Evolutionary conservation across 352 stramenopile species (phyloP).

Genomic region (Phytopythium mirpurense): DNA sequence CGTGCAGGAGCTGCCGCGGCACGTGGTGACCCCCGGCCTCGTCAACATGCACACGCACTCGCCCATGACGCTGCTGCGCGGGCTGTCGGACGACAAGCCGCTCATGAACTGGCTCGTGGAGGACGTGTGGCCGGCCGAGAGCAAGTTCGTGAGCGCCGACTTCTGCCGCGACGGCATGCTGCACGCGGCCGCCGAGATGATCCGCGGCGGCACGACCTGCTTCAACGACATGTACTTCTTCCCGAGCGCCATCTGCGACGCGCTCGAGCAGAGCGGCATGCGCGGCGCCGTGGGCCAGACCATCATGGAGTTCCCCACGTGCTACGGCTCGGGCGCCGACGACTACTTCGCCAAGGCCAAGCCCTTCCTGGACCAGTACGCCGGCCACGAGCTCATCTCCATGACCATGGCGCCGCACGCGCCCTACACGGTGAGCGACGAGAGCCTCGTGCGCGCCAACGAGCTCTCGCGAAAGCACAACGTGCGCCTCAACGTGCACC

Average conservation of each 20-base stretch:
- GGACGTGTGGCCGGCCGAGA: constrained; percentile 86
- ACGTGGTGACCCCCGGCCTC: constrained; percentile 82
- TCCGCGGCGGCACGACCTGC: constrained; percentile 84
- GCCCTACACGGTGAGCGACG: constrained; percentile 81
- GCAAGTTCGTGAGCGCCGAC: constrained; percentile 58
- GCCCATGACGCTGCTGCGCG: constrained; percentile 81
- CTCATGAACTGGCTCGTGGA: constrained; percentile 80
- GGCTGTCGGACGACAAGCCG: constrained; percentile 83
- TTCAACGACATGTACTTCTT: constrained; percentile 93
- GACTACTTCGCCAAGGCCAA: constrained; percentile 78
- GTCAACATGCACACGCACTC: constrained; percentile 88
- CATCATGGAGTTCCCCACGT: constrained; percentile 70
- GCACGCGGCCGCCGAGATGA: constrained; percentile 84
- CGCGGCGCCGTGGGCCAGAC: constrained; percentile 62
- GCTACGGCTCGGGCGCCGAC: constrained; percentile 46
- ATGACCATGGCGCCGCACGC: constrained; percentile 79
- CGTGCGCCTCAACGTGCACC: constrained; percentile 77
- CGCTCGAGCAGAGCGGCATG: constrained; percentile 62
- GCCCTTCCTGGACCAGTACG: constrained; percentile 59
- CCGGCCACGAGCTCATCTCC: constrained; percentile 52
- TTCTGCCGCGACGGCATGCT: constrained; percentile 73
- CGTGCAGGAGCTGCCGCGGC: constrained; percentile 40
- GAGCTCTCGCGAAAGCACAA: constrained; percentile 41
- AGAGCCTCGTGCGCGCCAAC: constrained; percentile 35
- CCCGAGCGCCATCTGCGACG: constrained; percentile 40